Conservation (phyloP, 768 basidiomycete species). For the Xerocomellus amylosporus region DNA sequence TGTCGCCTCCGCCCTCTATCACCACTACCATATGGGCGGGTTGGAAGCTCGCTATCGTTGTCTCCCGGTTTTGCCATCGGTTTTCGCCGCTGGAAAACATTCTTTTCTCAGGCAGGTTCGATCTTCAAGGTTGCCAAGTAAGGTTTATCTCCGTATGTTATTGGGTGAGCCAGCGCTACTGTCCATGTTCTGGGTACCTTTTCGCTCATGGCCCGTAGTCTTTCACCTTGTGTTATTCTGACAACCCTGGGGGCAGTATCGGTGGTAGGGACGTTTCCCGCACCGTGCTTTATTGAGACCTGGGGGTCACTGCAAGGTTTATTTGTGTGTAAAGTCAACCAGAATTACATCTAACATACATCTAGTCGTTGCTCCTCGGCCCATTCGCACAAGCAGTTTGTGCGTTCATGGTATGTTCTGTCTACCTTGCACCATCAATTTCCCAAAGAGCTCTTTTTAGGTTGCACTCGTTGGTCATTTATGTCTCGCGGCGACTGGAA, state of each 20-base stretch:
- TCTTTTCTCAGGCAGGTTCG: background rate
- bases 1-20: background rate
- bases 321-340: background rate
- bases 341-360: background rate
- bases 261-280: conserved; percentile 68
- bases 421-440: background rate
- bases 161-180: conserved; percentile 35
- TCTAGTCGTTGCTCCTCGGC: conserved; percentile 45
- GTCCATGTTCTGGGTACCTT: background rate
- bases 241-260: conserved; percentile 73
- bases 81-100: background rate
- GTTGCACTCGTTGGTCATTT: conserved; percentile 73
- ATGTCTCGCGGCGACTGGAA: conserved; percentile 53
- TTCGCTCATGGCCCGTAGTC: no score
- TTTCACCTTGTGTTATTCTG: conserved; percentile 33
- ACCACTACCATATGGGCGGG: background rate
- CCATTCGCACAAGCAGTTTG: conserved; percentile 59
- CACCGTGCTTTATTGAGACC: conserved; percentile 63
- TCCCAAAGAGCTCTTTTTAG: conserved; percentile 28
- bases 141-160: conserved; percentile 20
- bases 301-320: conserved; percentile 70
- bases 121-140: background rate
- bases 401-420: conserved; percentile 51
- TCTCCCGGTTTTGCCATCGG: background rate
- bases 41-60: background rate